phyloP scores from a whole-genome alignment of 768 basidiomycete genomes.

The Dentipellis fragilis region DNA sequence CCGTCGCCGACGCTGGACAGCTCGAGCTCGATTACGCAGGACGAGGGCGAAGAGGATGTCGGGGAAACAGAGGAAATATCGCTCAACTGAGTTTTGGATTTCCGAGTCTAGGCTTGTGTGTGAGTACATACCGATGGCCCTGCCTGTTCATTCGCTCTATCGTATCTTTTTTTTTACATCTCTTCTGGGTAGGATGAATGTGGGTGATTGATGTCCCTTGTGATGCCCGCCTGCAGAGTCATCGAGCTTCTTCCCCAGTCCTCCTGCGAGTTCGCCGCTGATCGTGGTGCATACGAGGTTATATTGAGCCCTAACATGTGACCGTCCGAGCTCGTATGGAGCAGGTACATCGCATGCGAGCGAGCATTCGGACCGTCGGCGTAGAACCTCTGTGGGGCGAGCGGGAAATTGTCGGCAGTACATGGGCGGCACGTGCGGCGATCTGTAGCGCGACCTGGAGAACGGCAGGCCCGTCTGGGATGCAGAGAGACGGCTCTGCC shows the following conservation, averaged over 20 bases:
- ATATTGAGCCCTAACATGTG: background rate
- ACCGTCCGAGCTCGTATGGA: background rate
- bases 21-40: conserved; percentile 36
- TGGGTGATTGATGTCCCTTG: too few relatives aligned
- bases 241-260: background rate
- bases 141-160: background rate
- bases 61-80: conserved; percentile 70
- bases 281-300: background rate
- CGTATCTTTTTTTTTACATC: too few relatives aligned
- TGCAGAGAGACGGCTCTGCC: too few relatives aligned
- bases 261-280: too few relatives aligned
- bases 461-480: too few relatives aligned
- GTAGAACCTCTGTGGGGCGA: background rate
- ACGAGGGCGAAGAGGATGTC: conserved; percentile 62
- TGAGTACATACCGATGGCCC: background rate
- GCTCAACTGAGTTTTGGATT: conserved; percentile 13
- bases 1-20: conserved; percentile 42
- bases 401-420: conserved; percentile 2
- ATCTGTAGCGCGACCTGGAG: too few relatives aligned
- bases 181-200: too few relatives aligned
- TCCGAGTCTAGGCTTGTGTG: background rate
- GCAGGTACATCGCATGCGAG: too few relatives aligned
- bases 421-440: background rate
- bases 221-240: too few relatives aligned
- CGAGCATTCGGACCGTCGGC: background rate